These are phyloP conservation scores for Nakazawaea peltata DNA, from an alignment of 805 yeast species.

Conservation along the genomic window DNA sequence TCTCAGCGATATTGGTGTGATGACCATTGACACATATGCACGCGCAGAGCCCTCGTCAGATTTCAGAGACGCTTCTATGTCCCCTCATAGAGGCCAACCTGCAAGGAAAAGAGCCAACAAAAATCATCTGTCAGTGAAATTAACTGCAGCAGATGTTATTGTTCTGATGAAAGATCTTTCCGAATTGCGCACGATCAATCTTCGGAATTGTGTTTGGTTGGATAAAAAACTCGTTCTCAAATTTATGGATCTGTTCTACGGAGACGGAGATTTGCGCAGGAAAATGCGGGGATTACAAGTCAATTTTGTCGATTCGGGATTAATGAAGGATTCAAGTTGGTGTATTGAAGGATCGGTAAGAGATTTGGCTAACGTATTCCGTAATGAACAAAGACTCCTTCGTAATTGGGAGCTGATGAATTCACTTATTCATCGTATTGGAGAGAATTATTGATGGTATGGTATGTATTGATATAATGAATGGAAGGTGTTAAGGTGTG, in stretches of 20 bases:
- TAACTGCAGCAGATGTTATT: slow-evolving; percentile 9
- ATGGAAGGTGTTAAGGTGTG: too few species aligned
- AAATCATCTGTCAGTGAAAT: slow-evolving; percentile 12
- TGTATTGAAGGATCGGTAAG: slow-evolving; percentile 16
- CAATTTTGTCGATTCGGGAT: slow-evolving; percentile 41
- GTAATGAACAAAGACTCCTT: slow-evolving; percentile 1
- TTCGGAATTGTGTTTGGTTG: slow-evolving; percentile 23
- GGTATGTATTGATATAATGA: too few species aligned
- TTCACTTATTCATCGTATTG: slow-evolving; percentile 4
- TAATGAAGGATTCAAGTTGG: slow-evolving; percentile 41
- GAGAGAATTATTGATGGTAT: slow-evolving; percentile 9
- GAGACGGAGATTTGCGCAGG: neutral
- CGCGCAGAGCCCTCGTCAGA: neutral
- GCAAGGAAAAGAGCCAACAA: too few species aligned
- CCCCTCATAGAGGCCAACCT: too few species aligned
- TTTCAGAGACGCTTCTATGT: too few species aligned
- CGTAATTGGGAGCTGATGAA: slow-evolving; percentile 7
- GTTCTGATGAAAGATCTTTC: slow-evolving; percentile 23
- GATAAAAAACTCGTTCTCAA: slow-evolving; percentile 19
- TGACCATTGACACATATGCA: slow-evolving; percentile 12
- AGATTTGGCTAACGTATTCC: slow-evolving; percentile 2
- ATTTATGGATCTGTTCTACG: slow-evolving; percentile 14
- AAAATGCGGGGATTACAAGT: slow-evolving; percentile 15
- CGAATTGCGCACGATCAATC: slow-evolving; percentile 26
- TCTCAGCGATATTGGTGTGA: slow-evolving; percentile 17